Evolutionary conservation across 129 eudicot species (phyloP).

Genomic region (Oenanthe sinensis): DNA sequence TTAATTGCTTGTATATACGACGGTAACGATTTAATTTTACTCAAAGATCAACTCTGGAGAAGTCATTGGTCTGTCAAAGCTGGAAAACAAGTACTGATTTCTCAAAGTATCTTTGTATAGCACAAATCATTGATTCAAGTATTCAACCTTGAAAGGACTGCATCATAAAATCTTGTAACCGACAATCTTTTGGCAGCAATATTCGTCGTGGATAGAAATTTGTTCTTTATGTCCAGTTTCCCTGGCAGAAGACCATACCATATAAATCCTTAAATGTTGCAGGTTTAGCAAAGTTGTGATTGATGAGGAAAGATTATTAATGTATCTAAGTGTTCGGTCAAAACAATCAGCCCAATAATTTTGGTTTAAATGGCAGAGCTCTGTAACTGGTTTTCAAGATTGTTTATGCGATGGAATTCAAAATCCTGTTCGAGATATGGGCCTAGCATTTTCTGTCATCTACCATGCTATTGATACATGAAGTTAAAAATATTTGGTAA

Average conservation of each 20-base stretch:
- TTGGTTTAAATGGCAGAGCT: background rate
- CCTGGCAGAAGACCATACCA: background rate
- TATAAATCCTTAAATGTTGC: background rate
- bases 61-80: background rate
- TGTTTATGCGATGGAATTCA: background rate
- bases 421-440: background rate
- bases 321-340: background rate
- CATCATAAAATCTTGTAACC: background rate
- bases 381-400: background rate
- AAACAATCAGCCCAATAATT: background rate
- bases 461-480: background rate
- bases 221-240: background rate
- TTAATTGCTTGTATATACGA: background rate
- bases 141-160: background rate
- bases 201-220: background rate
- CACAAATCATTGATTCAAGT: background rate
- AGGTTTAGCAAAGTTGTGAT: background rate
- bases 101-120: background rate
- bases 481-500: background rate
- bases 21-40: background rate
- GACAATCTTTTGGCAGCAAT: background rate
- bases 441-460: background rate
- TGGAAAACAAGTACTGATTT: conserved; percentile 6
- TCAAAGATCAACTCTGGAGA: background rate
- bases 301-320: background rate